A percentile compares a stretch with the other conserved stretches of the same genome.
Conservation (phyloP, 192 early-diverging fungal species). For the Spinellus fusiger region DNA sequence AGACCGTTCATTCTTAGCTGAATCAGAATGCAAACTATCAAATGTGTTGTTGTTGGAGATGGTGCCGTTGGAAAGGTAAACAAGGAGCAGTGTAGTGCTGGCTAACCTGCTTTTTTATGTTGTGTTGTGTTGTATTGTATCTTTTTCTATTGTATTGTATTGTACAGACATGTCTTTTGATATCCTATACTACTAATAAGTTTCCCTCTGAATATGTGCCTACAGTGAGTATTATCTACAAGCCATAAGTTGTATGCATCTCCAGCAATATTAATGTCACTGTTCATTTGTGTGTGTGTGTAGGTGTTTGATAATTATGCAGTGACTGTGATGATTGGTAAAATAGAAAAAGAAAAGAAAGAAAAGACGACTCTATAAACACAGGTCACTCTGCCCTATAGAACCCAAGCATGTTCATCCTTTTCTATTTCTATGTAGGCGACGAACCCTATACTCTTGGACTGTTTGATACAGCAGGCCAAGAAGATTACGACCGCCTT, state of each 20-base stretch:
- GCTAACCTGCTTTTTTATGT: not conserved
- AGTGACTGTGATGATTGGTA: conserved; percentile 97
- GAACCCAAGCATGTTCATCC: not conserved
- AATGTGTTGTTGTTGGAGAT: conserved; percentile 78
- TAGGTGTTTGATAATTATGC: conserved; percentile 98
- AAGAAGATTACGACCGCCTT: conserved; percentile 94
- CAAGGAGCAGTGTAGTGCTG: not conserved
- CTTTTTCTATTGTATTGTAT: conserved; percentile 1
- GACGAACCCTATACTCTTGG: conserved; percentile 94
- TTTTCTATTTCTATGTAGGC: conserved; percentile 10
- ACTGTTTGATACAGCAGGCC: conserved; percentile 94
- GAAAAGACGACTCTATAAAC: not conserved
- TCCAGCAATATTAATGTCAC: not conserved
- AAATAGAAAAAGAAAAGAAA: not conserved
- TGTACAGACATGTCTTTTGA: conserved; percentile 82
- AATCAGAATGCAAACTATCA: conserved; percentile 67
- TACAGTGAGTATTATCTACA: conserved; percentile 57
- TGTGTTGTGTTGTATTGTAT: too few relatives aligned
- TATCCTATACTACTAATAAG: conserved; percentile 95
- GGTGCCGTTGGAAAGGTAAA: conserved; percentile 70
- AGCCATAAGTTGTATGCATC: not conserved
- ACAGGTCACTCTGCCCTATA: not conserved
- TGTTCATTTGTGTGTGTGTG: not conserved
- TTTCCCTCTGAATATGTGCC: conserved; percentile 96
- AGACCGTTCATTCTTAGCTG: not conserved